Percentiles rank a stretch among this genome's conserved stretches.
These are phyloP conservation scores for Aquilaria malaccensis DNA, from an alignment of 345 rosid genomes.

Conservation along the genomic window DNA sequence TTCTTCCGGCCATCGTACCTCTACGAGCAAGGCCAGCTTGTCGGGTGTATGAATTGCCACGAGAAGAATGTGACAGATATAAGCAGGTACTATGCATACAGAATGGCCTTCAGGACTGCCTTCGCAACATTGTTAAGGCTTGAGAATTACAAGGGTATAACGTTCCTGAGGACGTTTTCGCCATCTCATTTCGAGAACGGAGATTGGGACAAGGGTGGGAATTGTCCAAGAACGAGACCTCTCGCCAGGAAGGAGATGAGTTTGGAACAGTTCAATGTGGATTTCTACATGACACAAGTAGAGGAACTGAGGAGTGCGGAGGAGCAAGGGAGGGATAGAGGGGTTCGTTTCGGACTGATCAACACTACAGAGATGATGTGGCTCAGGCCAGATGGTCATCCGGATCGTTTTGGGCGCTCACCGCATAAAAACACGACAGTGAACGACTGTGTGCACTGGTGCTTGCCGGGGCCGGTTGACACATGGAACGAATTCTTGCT, in stretches of 20 bases:
- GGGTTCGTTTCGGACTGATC: conserved; percentile 29
- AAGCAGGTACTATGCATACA: conserved; percentile 38
- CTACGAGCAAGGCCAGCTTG: conserved; percentile 22
- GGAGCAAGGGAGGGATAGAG: conserved; percentile 29
- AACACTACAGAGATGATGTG: conserved; percentile 49
- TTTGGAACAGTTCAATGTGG: conserved; percentile 32
- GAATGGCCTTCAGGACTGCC: conserved; percentile 50
- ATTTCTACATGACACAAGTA: conserved; percentile 36
- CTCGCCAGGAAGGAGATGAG: conserved; percentile 33
- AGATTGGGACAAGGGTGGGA: conserved; percentile 66
- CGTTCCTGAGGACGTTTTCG: conserved; percentile 45
- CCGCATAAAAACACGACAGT: conserved; percentile 18
- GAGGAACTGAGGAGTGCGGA: conserved; percentile 36
- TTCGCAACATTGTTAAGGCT: conserved; percentile 34
- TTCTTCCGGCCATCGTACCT: conserved; percentile 40
- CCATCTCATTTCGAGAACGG: conserved; percentile 65
- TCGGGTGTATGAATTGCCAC: conserved; percentile 37
- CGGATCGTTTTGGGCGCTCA: conserved; percentile 27
- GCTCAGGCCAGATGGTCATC: conserved; percentile 65
- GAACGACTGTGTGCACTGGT: conserved; percentile 81
- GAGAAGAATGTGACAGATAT: conserved; percentile 25
- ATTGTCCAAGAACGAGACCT: conserved; percentile 47
- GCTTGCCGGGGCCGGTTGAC: conserved; percentile 76
- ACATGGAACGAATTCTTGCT: conserved; percentile 70
- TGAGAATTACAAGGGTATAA: conserved; percentile 27